Base-by-base conservation (phyloP, 2,329 filamentous ascomycete genomes). In the Colletotrichum tropicale region DNA sequence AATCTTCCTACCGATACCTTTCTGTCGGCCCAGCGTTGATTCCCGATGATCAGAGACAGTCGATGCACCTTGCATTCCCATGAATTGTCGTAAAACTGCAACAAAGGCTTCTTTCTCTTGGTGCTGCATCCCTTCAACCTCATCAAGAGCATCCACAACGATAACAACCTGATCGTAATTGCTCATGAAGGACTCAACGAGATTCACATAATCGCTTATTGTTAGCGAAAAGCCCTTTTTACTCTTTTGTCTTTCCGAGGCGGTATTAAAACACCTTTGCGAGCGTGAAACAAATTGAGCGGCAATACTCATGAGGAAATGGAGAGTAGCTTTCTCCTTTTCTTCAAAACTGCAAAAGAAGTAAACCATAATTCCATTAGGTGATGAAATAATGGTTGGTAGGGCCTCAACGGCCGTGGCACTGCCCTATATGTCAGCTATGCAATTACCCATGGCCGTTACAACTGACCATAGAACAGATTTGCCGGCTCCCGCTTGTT, bases 191-290 rank as follows among this genome's bases (percentile, higher is more conserved):
- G 16, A 18, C 0, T 43, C 38, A n/a, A 43, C 18, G 38, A 43
- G 16, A 18, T 2, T 9, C 2, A n/a, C 1, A 2, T 43, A 43
- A 0, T 43, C 38, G 38, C 38, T 0, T 16, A n/a, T 18, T 5
- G 16, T 43, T 0, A 43, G 16, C 16, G 38, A 18, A 18, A 43
- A 43, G 38, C 36, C 36, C 0, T 43, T 43, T 0, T n/a, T 38
- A 2, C 3, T 1, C 16, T 43, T 18, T 2, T 43, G 36, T n/a
- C 38, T 43, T 43, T 43, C 0, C 0, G 38, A 43, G 8, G 38
- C 38, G 38, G 0, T n/a, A 2, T 43, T 0, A n/a, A 43, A 43
- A 43, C 38, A 43, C 16, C 18, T 43, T 5, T 43, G 16, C 8
- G 38, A 43, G 0, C 8, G 16, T 18, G 38, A 43, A 3, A 43